phyloP scores from a whole-genome alignment of 495 filamentous ascomycete genomes.

The Penicillium paxilli region DNA sequence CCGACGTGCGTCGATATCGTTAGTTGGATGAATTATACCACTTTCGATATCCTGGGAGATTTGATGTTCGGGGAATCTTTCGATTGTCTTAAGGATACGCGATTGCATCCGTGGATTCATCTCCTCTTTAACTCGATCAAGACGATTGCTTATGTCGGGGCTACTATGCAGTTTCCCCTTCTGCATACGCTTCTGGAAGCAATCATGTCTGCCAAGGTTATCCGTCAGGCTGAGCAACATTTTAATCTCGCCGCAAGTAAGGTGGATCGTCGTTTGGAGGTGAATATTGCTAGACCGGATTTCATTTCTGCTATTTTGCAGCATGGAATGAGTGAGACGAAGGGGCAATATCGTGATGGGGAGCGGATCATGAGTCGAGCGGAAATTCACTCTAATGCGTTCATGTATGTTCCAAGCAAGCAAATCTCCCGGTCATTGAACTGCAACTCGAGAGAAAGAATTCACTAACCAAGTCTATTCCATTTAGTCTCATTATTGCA shows the following conservation, averaged over 20 bases:
- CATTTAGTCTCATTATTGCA: conserved; percentile 29
- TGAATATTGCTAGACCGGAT: conserved; percentile 16
- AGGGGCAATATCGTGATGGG: conserved; percentile 15
- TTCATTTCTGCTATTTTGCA: conserved; percentile 30
- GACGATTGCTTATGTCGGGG: conserved; percentile 16
- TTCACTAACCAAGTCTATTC: too few relatives aligned
- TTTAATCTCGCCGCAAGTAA: conserved; percentile 25
- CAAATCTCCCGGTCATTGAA: not conserved
- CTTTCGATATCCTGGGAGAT: conserved; percentile 52
- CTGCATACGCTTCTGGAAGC: conserved; percentile 13
- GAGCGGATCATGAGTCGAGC: conserved; percentile 24
- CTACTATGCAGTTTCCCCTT: conserved; percentile 31
- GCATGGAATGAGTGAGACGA: conserved; percentile 22
- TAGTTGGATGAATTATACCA: conserved; percentile 36
- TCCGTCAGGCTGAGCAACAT: conserved; percentile 16
- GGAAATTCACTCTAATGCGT: conserved; percentile 30
- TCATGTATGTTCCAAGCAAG: conserved; percentile 20
- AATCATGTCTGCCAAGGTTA: conserved; percentile 11
- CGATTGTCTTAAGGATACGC: conserved; percentile 39
- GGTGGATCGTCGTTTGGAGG: conserved; percentile 20
- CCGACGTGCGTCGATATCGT: conserved; percentile 19
- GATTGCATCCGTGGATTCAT: conserved; percentile 49
- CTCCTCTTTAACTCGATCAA: conserved; percentile 39
- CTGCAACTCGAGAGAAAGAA: too few relatives aligned
- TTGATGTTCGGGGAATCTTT: conserved; percentile 54